Base-by-base conservation (phyloP, 2,329 filamentous ascomycete species). In the Botryotinia calthae region DNA sequence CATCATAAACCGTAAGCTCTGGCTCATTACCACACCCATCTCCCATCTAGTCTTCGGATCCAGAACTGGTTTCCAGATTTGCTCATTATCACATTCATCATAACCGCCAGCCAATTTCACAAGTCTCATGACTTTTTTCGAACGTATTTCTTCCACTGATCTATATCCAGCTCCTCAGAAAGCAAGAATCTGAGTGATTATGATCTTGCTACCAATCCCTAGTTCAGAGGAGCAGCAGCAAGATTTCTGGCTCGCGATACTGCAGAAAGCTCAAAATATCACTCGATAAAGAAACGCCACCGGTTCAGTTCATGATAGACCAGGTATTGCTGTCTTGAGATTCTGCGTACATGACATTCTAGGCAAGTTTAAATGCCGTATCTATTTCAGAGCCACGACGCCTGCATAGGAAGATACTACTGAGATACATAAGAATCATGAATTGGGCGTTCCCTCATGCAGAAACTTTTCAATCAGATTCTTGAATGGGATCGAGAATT, bases 251-350 rank as follows among this genome's bases (percentile, higher is more conserved):
- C 7, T n/a, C 14, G 2, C 14, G 1, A 28, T 18, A 28, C 42
- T 20, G 6, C 42, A 44, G 16, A 1, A 20, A 5, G 1, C 18
- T n/a, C 6, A 28, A 28, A 14, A 8, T 51, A 2, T 8, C 7
- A 2, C n/a, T 56, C n/a, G 14, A 8, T 2, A 56, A 28, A 9
- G 2, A 56, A 0, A 18, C 14, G 1, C 18, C 0, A 18, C 16
- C 1, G 7, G 14, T 16, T 56, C 7, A 18, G 14, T 16, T 56
- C 7, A 28, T 18, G 1, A 18, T 31, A 16, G 3, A 6, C 51
- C n/a, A 6, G 6, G 14, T 28, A 3, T 18, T 9, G 51, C n/a
- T 28, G n/a, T 2, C n/a, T 56, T 56, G n/a, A 9, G n/a, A 28
- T 56, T 56, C 0, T 18, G 14, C 8, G 1, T 28, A 56, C 6